These are phyloP conservation scores for Cytospora mali DNA, from an alignment of 2,329 filamentous ascomycete species.

Conservation along the genomic window DNA sequence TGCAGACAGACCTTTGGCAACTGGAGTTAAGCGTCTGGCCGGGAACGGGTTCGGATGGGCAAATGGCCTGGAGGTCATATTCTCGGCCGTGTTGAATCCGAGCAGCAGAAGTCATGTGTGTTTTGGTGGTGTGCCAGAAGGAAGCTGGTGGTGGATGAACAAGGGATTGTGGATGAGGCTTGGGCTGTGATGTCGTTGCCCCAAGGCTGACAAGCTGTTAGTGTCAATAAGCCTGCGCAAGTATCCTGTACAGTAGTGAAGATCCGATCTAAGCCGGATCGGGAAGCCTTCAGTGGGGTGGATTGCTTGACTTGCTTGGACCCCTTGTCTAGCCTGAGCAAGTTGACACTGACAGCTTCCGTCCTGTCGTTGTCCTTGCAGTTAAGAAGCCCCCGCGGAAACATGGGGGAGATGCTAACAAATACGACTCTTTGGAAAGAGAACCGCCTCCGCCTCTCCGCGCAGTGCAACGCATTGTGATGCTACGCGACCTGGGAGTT, in stretches of 20 bases:
- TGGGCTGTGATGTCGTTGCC: too few species aligned
- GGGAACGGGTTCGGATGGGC: not conserved
- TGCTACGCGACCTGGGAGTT: not conserved
- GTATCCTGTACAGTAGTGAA: not conserved
- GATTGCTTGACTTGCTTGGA: too few species aligned
- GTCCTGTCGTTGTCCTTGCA: not conserved
- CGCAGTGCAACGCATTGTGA: not conserved
- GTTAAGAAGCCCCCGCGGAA: not conserved
- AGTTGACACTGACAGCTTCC: conserved; percentile 4
- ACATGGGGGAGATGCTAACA: conserved; percentile 1
- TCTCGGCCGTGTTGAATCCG: not conserved
- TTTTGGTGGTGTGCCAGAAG: too few species aligned
- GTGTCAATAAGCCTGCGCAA: not conserved
- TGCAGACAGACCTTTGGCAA: not conserved
- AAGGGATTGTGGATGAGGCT: too few species aligned
- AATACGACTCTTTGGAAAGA: not conserved
- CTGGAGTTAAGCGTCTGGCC: not conserved
- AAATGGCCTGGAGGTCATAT: not conserved
- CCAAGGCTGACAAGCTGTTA: not conserved
- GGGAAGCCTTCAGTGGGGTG: not conserved
- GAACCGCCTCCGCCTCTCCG: not conserved
- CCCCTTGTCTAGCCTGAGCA: conserved; percentile 27
- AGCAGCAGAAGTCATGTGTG: too few species aligned
- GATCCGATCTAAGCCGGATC: not conserved
- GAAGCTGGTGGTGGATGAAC: too few species aligned